Evolutionary conservation across 73 alveolate genomes (phyloP), one percentile per base, ranked within the genome.

Genomic region (Stentor coeruleus): DNA sequence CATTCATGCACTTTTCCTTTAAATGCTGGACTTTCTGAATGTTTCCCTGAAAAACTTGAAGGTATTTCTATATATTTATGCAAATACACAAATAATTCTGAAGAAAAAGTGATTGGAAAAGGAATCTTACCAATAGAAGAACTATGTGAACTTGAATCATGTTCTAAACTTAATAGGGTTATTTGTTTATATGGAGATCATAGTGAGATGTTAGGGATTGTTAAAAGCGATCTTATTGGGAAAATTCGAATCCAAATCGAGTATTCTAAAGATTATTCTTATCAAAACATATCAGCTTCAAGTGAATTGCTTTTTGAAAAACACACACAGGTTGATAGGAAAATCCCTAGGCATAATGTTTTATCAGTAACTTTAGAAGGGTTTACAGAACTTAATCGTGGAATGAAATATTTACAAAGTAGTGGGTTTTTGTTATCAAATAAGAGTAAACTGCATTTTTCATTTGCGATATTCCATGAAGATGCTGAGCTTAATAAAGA

Each of bases 321-420:
- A 66, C 79, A 66, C n/a, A 66, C 79, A 66, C 79, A 66, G 33
- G 33, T 66, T 33, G 79, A 66, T 66, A 66, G 79, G 33, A 31
- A 20, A 20, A 20, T 66, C 11, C 79, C 36, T 20, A 0, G 79
- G 39, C 36, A 66, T 11, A 20, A 66, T 20, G 37, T 66, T 26
- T 2, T 66, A 15, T 28, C 79, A 1, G 37, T 66, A 28, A 20
- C 33, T 66, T 11, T 66, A 28, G 79, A 66, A 33, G 14, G 15
- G 11, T 66, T 66, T 11, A 31, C 40, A 20, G 79, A 66, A 20
- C 33, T 66, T 20, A 26, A 3, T 1, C n/a, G 79, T 28, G 79
- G 40, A 28, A 37, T 20, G 14, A 66, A 31, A 31, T 66, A 66
- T 33, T 33, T 66, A 33, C n/a, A 66, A 40, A 26, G 15, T 15